A percentile compares a stretch with the other conserved stretches of the same genome.
Evolutionary conservation across 2,329 filamentous ascomycete genomes (phyloP).

Genomic region (Neoascochyta sp.): DNA sequence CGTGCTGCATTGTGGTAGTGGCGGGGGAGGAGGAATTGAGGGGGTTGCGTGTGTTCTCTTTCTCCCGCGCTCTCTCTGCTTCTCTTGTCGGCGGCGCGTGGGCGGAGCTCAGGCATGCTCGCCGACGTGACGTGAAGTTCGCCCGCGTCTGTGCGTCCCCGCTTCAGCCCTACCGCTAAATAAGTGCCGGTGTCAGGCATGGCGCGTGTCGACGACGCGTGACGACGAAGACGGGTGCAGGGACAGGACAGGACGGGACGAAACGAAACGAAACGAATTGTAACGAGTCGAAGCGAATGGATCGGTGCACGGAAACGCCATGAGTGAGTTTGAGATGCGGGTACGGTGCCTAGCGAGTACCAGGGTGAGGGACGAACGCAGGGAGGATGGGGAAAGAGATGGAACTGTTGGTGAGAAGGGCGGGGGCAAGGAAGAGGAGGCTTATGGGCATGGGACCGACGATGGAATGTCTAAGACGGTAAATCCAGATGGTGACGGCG

Average conservation of each 20-base stretch:
- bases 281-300: slow-evolving; percentile 2
- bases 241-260: too few species aligned
- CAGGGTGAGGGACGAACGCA: slow-evolving; percentile 2
- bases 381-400: slow-evolving; percentile 1
- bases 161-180: slow-evolving; percentile 1
- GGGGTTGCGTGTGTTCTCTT: too few species aligned
- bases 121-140: slow-evolving; percentile 3
- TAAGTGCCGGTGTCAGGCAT: too few species aligned
- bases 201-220: too few species aligned
- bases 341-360: slow-evolving; percentile 23
- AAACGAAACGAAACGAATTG: too few species aligned
- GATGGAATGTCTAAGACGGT: neutral
- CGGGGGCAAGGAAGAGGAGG: neutral
- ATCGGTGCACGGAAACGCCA: slow-evolving; percentile 8
- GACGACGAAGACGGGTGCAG: too few species aligned
- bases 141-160: slow-evolving; percentile 6
- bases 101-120: slow-evolving; percentile 23
- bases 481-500: neutral
- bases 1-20: slow-evolving; percentile 27
- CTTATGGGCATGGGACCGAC: too few species aligned
- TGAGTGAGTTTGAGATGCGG: slow-evolving; percentile 13
- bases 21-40: too few species aligned
- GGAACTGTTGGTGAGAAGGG: neutral
- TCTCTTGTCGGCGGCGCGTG: neutral
- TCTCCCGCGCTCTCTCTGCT: too few species aligned